These are phyloP conservation scores for Lathyrus sativus DNA, from an alignment of 306 rosid species.

Conservation along the genomic window DNA sequence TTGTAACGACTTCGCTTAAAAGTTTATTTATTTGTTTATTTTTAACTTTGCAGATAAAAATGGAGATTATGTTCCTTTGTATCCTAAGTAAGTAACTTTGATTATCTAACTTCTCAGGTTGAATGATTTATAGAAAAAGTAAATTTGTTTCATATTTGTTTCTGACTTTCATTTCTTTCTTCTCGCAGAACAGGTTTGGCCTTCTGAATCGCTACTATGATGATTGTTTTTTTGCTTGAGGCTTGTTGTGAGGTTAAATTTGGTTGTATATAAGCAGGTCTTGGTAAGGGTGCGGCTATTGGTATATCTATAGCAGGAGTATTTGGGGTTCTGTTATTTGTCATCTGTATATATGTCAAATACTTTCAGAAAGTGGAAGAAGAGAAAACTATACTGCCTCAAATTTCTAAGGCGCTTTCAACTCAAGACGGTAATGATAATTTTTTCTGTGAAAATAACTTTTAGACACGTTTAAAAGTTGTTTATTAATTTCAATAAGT, in stretches of 20 bases:
- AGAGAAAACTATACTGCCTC: slow-evolving; percentile 37
- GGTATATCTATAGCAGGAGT: slow-evolving; percentile 60
- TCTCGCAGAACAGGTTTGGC: slow-evolving; percentile 58
- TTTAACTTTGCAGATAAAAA: slow-evolving; percentile 54
- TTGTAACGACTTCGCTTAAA: neutral
- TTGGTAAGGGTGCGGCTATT: slow-evolving; percentile 51
- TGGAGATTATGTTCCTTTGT: slow-evolving; percentile 53
- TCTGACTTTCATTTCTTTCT: slow-evolving; percentile 32
- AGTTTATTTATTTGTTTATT: slow-evolving; percentile 17
- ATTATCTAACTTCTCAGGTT: slow-evolving; percentile 20
- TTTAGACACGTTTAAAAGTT: neutral
- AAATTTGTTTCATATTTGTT: slow-evolving; percentile 1
- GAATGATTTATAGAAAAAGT: neutral
- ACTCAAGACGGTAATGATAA: slow-evolving; percentile 50
- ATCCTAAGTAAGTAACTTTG: slow-evolving; percentile 55
- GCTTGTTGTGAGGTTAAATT: slow-evolving; percentile 37
- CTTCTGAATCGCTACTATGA: slow-evolving; percentile 21
- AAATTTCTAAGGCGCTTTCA: slow-evolving; percentile 44
- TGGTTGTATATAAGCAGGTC: slow-evolving; percentile 53
- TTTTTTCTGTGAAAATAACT: slow-evolving; percentile 3
- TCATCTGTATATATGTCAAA: slow-evolving; percentile 40
- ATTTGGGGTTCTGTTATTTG: slow-evolving; percentile 52
- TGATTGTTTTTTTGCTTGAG: neutral
- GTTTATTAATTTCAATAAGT: neutral
- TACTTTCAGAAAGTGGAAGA: slow-evolving; percentile 52